Conservation (phyloP, 2,329 filamentous ascomycete species). For the Orbilia ellipsospora region DNA sequence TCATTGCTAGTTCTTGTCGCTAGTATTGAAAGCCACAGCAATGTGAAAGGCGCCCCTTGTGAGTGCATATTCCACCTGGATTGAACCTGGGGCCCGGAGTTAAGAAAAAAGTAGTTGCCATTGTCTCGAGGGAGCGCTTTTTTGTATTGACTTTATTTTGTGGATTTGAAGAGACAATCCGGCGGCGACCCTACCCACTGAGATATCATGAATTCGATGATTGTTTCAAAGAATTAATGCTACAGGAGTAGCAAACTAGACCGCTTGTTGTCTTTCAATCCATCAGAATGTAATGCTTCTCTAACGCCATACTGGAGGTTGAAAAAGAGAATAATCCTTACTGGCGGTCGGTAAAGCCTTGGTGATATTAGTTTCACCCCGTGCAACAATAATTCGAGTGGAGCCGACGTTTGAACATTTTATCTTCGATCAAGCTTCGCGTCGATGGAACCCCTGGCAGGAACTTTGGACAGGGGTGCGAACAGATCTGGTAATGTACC, state of each 20-base stretch:
- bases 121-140: background rate
- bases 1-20: conserved; percentile 24
- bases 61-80: conserved; percentile 42
- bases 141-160: background rate
- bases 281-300: too few relatives aligned
- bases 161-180: background rate
- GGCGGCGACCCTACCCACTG: background rate
- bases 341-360: background rate
- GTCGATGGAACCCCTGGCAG: conserved; percentile 5
- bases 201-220: too few relatives aligned
- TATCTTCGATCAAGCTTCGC: conserved; percentile 23
- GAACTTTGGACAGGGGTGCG: conserved; percentile 17
- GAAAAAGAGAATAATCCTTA: background rate
- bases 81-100: conserved; percentile 33
- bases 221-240: too few relatives aligned
- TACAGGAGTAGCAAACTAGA: too few relatives aligned
- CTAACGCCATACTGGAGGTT: too few relatives aligned
- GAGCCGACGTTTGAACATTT: conserved; percentile 3
- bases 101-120: conserved; percentile 35
- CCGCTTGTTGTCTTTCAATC: too few relatives aligned
- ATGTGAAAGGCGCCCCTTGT: conserved; percentile 48
- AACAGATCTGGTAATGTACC: conserved; percentile 34
- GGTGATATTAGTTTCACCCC: too few relatives aligned
- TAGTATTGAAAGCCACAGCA: conserved; percentile 27
- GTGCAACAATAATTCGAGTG: background rate